phyloP scores from a whole-genome alignment of 306 rosid species.

The Vigna trinervia region DNA sequence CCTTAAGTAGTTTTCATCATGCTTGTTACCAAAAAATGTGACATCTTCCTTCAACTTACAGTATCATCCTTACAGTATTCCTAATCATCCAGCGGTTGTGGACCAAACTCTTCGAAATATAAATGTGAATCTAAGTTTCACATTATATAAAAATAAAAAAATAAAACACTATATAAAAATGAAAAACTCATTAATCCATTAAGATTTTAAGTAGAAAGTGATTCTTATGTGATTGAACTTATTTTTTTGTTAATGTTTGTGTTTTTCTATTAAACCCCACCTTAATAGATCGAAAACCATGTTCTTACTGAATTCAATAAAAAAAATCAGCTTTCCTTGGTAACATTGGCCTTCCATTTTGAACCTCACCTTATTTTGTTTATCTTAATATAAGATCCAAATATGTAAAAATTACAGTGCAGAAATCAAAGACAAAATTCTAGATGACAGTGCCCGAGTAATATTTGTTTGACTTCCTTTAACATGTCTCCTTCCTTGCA shows the following conservation, averaged over 20 bases:
- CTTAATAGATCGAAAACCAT: no score
- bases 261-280: no score
- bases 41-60: not conserved
- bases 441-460: conserved; percentile 42
- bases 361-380: not conserved
- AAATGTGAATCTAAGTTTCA: no score
- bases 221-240: no score
- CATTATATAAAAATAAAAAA: no score
- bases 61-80: not conserved
- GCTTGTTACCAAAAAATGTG: conserved; percentile 14
- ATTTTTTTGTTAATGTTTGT: no score
- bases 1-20: not conserved
- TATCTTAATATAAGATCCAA: not conserved
- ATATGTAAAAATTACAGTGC: not conserved
- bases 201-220: no score
- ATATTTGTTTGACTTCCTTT: conserved; percentile 33
- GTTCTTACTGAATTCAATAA: no score
- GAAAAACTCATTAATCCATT: no score
- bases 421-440: conserved; percentile 20
- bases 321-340: not conserved
- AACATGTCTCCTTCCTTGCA: conserved; percentile 33
- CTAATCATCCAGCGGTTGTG: not conserved
- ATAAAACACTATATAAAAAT: no score
- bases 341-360: not conserved
- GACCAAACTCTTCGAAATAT: not conserved